Evolutionary conservation across 805 yeast species (phyloP), one percentile per base, ranked within the genome.

Genomic region (Spathaspora girioi): DNA sequence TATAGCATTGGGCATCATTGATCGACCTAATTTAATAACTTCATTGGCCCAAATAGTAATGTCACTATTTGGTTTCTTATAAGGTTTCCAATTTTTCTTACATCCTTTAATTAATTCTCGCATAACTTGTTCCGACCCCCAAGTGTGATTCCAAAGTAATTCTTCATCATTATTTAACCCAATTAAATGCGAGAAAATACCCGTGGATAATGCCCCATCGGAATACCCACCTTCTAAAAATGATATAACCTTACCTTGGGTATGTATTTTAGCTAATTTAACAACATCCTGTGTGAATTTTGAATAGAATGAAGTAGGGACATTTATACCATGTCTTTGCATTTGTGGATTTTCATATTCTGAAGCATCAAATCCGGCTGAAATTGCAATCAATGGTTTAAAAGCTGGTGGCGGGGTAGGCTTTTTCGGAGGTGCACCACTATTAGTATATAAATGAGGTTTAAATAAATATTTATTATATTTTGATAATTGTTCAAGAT

Each of bases 331-430:
- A 64, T 89, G 96, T 49, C 96, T 73, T 66, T 89, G 96, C 96
- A 89, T 89, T 47, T 84, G 80, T n/a, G 81, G 81, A 52, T 83
- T 84, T 62, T 89, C 96, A 65, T 79, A 84, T 63, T 89, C 96
- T 15, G 88, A 83, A 2, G 94, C 96, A 68, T 89, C 96, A 64
- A 89, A 89, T 1, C 96, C 96, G 0, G 96, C 92, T 43, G 96
- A 87, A 1, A 89, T 75, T n/a, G 86, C 77, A 2, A 89, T 80
- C 53, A 88, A 58, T 10, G 79, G 77, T 53, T 71, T 72, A 59
- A 70, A 73, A 0, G 70, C 66, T 7, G 62, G 68, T 5, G 77
- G 78, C 5, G 74, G 69, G 1, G 47, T 53, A 19, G 74, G 76
- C 52, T 45, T 59, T 67, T 42, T 55, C 57, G 14, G 40, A 11